Evolutionary conservation across 305 asterid species (phyloP), one percentile per base, ranked within the genome.

Genomic region (Salvia sclarea): DNA sequence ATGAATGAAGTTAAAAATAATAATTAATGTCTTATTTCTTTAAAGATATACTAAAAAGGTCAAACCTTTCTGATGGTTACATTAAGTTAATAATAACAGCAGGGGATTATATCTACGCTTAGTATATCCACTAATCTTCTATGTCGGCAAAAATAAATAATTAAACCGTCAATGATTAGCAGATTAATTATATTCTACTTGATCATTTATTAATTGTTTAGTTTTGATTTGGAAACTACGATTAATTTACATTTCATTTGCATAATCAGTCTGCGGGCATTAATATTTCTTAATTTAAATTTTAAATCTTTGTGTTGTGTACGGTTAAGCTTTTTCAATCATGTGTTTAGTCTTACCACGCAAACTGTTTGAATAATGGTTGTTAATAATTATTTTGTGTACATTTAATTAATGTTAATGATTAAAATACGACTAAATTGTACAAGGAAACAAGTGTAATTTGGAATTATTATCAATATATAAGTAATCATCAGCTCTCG

Each of bases 1-100:
- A 22, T 53, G 11, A 40, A 60, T 12, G 17, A 66, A 33, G 14
- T 6, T 18, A 3, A 14, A 37, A 38, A 38, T 1, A 33, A 8
- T 33, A 17, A 44, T 17, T 14, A 17, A 38, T 20, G 31, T 45
- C 7, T 22, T 16, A 28, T 3, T 48, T 7, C 33, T 14, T 35
- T 24, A 6, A 59, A 37, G 37, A 10, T 2, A 18, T 11, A 3
- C 2, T 0, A 11, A 25, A 60, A 20, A 61, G 43, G 75, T 74
- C 79, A 74, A 24, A 74, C 55, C 45, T 61, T 68, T 54, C 4
- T 53, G 61, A 74, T 73, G 65, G 70, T 50, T 67, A 59, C 70
- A 11, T 33, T 52, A 31, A 14, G 67, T 33, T 61, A 61, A 28
- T n/a, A 40, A 52, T 38, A 41, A 49, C 58, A 22, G 43, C 53